These are phyloP conservation scores for Sugiyamaella mastotermitis DNA, from an alignment of 805 yeast genomes.

Conservation along the genomic window DNA sequence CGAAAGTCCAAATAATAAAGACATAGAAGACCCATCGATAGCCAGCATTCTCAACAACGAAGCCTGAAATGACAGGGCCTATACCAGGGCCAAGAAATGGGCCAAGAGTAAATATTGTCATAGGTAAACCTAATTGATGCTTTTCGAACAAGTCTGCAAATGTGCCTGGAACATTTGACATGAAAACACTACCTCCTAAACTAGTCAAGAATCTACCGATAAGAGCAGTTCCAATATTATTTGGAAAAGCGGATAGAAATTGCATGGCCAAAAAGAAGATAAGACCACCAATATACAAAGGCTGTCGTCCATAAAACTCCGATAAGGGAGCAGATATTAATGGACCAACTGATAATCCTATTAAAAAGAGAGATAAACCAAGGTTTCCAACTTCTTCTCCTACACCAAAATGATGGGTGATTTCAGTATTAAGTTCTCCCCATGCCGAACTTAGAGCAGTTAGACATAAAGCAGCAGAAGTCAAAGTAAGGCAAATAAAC, in stretches of 20 bases:
- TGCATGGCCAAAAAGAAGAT: slow-evolving; percentile 42
- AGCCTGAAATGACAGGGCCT: slow-evolving; percentile 61
- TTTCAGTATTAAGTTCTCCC: slow-evolving; percentile 38
- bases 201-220: slow-evolving; percentile 73
- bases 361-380: slow-evolving; percentile 46
- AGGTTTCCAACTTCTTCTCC: slow-evolving; percentile 19
- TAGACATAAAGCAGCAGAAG: slow-evolving; percentile 20
- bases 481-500: slow-evolving; percentile 30
- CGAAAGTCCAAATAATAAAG: slow-evolving; percentile 55
- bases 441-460: slow-evolving; percentile 48
- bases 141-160: slow-evolving; percentile 71
- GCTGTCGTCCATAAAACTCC: slow-evolving; percentile 15
- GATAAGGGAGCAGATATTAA: slow-evolving; percentile 55
- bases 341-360: slow-evolving; percentile 62
- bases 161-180: slow-evolving; percentile 82
- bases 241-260: slow-evolving; percentile 42
- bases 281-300: slow-evolving; percentile 48
- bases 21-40: slow-evolving; percentile 72
- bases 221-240: slow-evolving; percentile 30
- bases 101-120: slow-evolving; percentile 71
- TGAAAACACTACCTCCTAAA: slow-evolving; percentile 70
- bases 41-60: slow-evolving; percentile 49
- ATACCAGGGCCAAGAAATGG: slow-evolving; percentile 75
- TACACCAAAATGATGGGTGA: slow-evolving; percentile 22
- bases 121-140: slow-evolving; percentile 61